Base-by-base conservation (phyloP, 768 basidiomycete genomes). In the Psilocybe tampanensis region DNA sequence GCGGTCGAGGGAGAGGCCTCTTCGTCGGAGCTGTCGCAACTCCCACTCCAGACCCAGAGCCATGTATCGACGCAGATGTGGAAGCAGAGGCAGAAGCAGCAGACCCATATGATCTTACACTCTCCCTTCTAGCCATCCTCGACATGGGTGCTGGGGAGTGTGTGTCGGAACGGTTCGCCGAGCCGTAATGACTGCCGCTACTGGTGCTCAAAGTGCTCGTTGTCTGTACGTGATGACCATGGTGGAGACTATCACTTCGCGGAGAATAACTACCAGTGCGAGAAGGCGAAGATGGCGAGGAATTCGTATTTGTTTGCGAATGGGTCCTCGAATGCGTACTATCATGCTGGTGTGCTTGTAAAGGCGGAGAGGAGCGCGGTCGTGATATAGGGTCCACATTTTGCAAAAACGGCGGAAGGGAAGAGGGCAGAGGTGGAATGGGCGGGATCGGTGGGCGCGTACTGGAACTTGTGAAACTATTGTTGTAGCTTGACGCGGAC, bases 1-100 rank as follows among this genome's bases (percentile, higher is more conserved):
- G 62, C 11, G 60, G 59, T 21, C 49, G 55, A 2, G 61, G 63
- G 8, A 64, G 47, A 39, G 36, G 36, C 36, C 36, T 13, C 36
- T 39, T 39, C 12, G 36, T 39, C 36, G 13, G 4, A 5, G 43
- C 7, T 24, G 43, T 18, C 17, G 19, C 4, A 2, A 18, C 43
- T 4, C n/a, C 19, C 18, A 18, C 43, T 18, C 2, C 17, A 19
- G 43, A 44, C 5, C 43, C 43, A 18, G 19, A 44, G 12, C 43
- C 43, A 44, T 19, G 13, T 9, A 11, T 13, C 43, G 43, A 19
- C 3, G 17, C 41, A n/a, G 8, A 11, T 12, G 22, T 47, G 15
- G 12, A 17, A 24, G 17, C 44, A 47, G 47, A 33, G 18, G 47
- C 47, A 17, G 17, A n/a, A 15, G 26, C 23, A 24, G 44, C 29